Evolutionary conservation across 352 stramenopile genomes (phyloP).

Genomic region (Saprolegnia parasitica): DNA sequence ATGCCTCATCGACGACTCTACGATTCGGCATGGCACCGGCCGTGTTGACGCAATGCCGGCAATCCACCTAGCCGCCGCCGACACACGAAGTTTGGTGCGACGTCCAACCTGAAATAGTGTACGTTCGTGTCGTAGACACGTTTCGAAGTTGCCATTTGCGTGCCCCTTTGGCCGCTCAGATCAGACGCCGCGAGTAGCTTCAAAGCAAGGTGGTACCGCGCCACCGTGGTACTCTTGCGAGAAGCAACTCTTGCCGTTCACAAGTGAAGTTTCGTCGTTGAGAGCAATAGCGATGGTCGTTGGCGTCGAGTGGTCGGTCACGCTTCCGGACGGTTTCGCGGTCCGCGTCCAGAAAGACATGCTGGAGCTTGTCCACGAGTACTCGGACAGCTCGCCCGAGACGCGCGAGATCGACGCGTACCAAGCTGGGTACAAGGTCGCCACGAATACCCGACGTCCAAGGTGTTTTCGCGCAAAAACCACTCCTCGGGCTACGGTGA

Average conservation of each 20-base stretch:
- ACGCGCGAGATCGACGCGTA: constrained; percentile 25
- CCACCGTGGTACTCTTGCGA: too few relatives aligned
- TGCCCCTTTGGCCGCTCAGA: not conserved
- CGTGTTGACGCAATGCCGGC: not conserved
- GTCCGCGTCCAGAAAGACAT: not conserved
- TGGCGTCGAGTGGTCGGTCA: not conserved
- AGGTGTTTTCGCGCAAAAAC: constrained; percentile 8
- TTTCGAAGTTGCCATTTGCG: not conserved
- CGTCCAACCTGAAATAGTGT: not conserved
- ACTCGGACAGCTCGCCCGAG: constrained; percentile 1
- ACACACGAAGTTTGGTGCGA: not conserved
- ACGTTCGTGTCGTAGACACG: not conserved
- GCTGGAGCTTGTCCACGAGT: not conserved
- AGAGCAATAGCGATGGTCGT: not conserved
- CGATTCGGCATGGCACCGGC: not conserved
- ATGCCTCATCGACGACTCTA: too few relatives aligned
- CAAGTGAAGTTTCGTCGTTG: too few relatives aligned
- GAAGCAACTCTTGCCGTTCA: too few relatives aligned
- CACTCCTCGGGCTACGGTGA: constrained; percentile 6
- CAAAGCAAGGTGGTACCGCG: not conserved
- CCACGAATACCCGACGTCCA: not conserved
- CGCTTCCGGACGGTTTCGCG: not conserved
- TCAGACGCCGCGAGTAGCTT: not conserved
- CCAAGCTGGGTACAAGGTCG: constrained; percentile 12
- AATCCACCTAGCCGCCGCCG: too few relatives aligned